phyloP scores from a whole-genome alignment of 2,329 filamentous ascomycete genomes.

The Leptographium procerum region DNA sequence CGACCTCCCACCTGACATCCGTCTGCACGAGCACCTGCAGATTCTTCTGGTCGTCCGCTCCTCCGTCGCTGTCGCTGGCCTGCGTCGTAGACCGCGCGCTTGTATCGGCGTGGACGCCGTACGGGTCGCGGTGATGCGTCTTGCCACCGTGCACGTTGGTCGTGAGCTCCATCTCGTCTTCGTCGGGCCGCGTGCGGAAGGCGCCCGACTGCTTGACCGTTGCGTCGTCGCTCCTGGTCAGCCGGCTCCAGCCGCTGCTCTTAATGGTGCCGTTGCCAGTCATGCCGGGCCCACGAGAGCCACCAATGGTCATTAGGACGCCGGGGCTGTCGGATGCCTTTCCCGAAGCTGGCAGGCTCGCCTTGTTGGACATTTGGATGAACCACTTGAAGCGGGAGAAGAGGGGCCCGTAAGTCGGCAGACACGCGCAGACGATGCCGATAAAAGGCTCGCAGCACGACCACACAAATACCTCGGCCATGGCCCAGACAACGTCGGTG shows the following conservation, averaged over 20 bases:
- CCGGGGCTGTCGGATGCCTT: not conserved
- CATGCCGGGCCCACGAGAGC: not conserved
- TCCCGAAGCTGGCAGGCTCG: not conserved
- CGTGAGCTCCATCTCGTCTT: not conserved
- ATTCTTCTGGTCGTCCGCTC: not conserved
- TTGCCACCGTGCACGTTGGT: not conserved
- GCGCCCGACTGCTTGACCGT: not conserved
- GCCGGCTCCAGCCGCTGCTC: not conserved
- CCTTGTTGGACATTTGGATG: not conserved
- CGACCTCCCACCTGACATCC: not conserved
- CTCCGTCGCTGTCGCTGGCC: not conserved
- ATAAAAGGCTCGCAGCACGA: not conserved
- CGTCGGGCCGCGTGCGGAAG: not conserved
- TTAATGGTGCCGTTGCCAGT: not conserved
- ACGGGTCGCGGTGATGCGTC: not conserved
- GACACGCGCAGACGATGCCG: not conserved
- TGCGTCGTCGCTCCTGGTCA: not conserved
- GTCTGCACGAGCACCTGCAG: not conserved
- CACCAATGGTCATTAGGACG: not conserved
- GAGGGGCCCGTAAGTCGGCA: not conserved
- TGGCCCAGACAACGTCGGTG: not conserved
- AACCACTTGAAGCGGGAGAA: not conserved
- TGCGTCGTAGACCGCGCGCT: not conserved
- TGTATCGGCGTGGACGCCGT: not conserved
- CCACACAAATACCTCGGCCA: slow-evolving; percentile 2